phyloP scores from a whole-genome alignment of 164 flowering plant genomes.

The Annona cherimola region DNA sequence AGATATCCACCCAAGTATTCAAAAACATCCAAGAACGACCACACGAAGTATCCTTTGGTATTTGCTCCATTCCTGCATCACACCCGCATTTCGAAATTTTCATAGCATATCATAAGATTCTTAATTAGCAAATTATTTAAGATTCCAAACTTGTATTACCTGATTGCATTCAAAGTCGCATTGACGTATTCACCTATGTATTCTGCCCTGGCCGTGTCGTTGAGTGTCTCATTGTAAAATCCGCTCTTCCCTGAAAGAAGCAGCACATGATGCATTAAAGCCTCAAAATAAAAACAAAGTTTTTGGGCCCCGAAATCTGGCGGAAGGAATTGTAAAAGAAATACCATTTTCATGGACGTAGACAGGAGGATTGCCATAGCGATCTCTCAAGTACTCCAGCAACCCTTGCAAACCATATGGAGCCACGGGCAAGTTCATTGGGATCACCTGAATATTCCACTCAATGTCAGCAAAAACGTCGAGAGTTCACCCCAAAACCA shows the following conservation, averaged over 20 bases:
- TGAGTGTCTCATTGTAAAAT: conserved; percentile 17
- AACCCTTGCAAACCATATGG: conserved; percentile 4
- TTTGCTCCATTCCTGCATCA: conserved; percentile 41
- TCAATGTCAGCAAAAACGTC: not conserved
- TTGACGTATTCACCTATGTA: conserved; percentile 16
- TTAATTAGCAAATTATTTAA: not conserved
- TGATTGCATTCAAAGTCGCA: conserved; percentile 25
- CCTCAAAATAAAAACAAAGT: no score
- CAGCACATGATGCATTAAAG: no score
- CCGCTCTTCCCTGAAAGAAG: no score
- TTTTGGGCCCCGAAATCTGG: not conserved
- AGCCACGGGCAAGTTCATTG: not conserved
- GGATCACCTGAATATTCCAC: not conserved
- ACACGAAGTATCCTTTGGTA: conserved; percentile 37
- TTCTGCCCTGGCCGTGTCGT: conserved; percentile 24
- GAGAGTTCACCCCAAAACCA: not conserved
- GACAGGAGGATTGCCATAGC: conserved; percentile 8
- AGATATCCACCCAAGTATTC: conserved; percentile 38
- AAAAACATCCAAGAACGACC: conserved; percentile 52
- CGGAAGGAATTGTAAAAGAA: not conserved
- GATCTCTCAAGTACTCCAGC: conserved; percentile 1
- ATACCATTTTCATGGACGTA: conserved; percentile 14
- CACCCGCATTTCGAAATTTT: not conserved
- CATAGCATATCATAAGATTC: not conserved
- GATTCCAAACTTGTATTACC: conserved; percentile 36